These are phyloP conservation scores for Fusarium multiceps DNA, from an alignment of 2,329 filamentous ascomycete species.

Conservation along the genomic window DNA sequence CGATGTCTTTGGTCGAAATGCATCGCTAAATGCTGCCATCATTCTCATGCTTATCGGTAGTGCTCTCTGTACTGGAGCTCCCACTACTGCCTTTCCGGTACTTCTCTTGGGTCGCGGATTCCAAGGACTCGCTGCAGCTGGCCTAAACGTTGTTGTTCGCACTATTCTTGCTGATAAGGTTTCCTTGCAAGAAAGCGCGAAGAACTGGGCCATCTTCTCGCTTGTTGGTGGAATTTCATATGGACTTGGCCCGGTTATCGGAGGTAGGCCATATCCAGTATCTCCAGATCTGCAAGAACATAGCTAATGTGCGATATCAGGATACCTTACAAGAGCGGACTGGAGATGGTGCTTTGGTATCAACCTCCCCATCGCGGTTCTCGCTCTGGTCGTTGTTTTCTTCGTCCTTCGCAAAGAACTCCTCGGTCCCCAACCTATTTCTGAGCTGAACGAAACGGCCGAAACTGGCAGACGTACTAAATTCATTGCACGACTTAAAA, in stretches of 20 bases:
- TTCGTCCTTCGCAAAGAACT: constrained; percentile 69
- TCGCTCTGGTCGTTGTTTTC: constrained; percentile 65
- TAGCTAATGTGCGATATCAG: constrained; percentile 32
- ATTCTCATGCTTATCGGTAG: constrained; percentile 69
- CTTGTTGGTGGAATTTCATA: constrained; percentile 70
- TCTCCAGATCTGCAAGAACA: background rate
- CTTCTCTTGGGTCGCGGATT: constrained; percentile 72
- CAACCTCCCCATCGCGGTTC: constrained; percentile 65
- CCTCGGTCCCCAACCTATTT: constrained; percentile 62
- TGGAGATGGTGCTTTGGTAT: constrained; percentile 78
- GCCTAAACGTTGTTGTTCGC: constrained; percentile 69
- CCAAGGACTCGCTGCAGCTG: constrained; percentile 71
- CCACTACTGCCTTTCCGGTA: constrained; percentile 64
- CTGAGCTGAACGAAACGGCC: constrained; percentile 56
- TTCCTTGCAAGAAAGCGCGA: constrained; percentile 68
- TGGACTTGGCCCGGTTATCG: constrained; percentile 70
- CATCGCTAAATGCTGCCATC: constrained; percentile 66
- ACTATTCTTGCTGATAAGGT: constrained; percentile 75
- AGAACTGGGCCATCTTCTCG: constrained; percentile 71
- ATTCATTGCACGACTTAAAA: constrained; percentile 61
- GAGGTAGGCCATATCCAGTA: constrained; percentile 51
- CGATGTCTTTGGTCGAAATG: constrained; percentile 73
- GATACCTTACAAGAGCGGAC: constrained; percentile 63
- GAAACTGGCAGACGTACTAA: constrained; percentile 48
- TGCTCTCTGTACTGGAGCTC: constrained; percentile 69